Evolutionary conservation across 306 rosid genomes (phyloP).

Genomic region (Trifolium dubium): DNA sequence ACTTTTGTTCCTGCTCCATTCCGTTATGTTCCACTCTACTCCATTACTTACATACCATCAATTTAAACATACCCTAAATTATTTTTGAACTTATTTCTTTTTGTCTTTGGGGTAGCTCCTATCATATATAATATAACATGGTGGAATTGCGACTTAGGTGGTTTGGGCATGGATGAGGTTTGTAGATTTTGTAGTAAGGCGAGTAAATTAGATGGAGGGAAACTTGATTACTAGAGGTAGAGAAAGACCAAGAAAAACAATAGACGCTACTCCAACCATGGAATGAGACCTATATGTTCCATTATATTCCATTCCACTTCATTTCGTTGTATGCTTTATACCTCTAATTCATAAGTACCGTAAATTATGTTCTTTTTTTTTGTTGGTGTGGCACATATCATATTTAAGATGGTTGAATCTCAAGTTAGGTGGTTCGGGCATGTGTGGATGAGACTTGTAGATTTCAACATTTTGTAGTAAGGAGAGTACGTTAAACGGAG

Average conservation of each 20-base stretch:
- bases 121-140: neutral
- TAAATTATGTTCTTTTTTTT: too few relatives aligned
- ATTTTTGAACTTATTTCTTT: too few relatives aligned
- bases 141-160: neutral
- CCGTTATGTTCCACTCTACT: too few relatives aligned
- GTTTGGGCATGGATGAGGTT: neutral
- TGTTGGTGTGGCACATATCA: neutral
- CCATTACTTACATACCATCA: too few relatives aligned
- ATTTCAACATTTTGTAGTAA: conserved; percentile 3
- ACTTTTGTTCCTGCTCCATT: neutral
- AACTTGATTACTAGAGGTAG: neutral
- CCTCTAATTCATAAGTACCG: too few relatives aligned
- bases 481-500: neutral
- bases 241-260: too few relatives aligned
- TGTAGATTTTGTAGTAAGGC: neutral
- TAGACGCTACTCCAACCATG: too few relatives aligned
- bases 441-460: neutral
- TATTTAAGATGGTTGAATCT: neutral
- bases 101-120: neutral
- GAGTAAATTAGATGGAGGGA: neutral
- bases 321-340: too few relatives aligned
- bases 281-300: neutral
- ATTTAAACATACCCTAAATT: too few relatives aligned
- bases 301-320: too few relatives aligned
- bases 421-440: neutral